Percentiles rank a stretch among this genome's conserved stretches.
Evolutionary conservation across 441 rosid species (phyloP).

Genomic region (Erodium texanum): DNA sequence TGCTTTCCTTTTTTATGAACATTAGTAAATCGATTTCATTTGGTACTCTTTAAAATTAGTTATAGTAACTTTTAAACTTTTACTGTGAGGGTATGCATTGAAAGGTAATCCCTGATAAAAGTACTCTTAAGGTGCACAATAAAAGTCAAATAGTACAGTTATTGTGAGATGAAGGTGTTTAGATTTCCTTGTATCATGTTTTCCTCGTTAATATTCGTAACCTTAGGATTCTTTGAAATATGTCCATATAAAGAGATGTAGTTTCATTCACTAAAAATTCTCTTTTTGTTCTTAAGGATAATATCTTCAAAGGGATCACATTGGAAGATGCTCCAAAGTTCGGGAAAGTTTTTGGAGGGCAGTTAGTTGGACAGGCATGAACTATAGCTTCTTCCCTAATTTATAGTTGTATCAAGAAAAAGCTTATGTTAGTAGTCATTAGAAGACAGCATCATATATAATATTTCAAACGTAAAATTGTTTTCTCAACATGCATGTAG

Average conservation of each 20-base stretch:
- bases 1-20: not conserved
- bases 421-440: not conserved
- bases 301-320: slow-evolving; percentile 76
- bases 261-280: not conserved
- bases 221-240: not conserved
- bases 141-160: not conserved
- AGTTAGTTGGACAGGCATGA: slow-evolving; percentile 80
- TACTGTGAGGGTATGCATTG: not conserved
- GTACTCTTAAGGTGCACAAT: not conserved
- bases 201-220: not conserved
- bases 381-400: slow-evolving; percentile 4
- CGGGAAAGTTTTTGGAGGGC: slow-evolving; percentile 95
- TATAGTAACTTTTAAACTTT: not conserved
- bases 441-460: not conserved
- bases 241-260: not conserved
- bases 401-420: not conserved
- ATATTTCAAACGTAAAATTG: not conserved
- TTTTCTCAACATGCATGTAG: not conserved
- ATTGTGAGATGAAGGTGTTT: not conserved
- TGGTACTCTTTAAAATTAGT: not conserved
- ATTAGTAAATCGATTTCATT: not conserved
- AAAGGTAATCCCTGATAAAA: not conserved
- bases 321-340: slow-evolving; percentile 80
- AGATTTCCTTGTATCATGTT: not conserved
- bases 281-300: slow-evolving; percentile 43